A percentile compares a stretch with the other conserved stretches of the same genome.
Conservation (phyloP, 257 asterid genomes). For the Gynochthodes officinalis region DNA sequence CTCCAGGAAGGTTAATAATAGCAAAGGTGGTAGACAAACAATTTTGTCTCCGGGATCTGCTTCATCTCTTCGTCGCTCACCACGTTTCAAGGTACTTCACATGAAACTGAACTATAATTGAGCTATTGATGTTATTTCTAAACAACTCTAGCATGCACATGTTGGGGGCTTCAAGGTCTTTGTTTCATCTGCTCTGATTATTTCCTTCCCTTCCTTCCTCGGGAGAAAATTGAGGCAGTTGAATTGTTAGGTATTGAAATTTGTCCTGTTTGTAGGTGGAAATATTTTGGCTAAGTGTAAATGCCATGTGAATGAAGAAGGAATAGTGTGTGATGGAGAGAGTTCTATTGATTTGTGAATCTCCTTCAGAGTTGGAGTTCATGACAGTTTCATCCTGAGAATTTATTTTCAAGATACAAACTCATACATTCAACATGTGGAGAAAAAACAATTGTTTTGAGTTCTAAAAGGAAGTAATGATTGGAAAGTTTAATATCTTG, state of each 20-base stretch:
- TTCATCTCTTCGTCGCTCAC: slow-evolving; percentile 58
- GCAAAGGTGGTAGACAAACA: slow-evolving; percentile 30
- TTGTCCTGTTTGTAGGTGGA: neutral
- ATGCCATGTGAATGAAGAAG: neutral
- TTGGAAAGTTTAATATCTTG: neutral
- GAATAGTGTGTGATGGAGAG: neutral
- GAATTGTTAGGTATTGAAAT: neutral
- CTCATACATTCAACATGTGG: neutral
- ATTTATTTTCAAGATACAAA: neutral
- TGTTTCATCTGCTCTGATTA: neutral
- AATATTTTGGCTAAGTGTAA: neutral
- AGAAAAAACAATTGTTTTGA: neutral
- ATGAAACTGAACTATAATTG: neutral
- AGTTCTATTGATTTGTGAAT: neutral
- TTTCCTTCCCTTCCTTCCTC: neutral
- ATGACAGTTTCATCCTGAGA: neutral
- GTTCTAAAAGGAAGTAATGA: neutral
- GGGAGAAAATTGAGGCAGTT: neutral
- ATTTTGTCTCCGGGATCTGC: slow-evolving; percentile 59
- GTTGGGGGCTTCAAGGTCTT: neutral
- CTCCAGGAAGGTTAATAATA: slow-evolving; percentile 40
- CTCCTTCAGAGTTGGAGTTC: neutral
- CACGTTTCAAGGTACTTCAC: slow-evolving; percentile 59
- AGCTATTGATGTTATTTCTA: neutral
- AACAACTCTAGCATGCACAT: neutral